Conservation (phyloP, 495 filamentous ascomycete species). For the Neurospora cerealis region DNA sequence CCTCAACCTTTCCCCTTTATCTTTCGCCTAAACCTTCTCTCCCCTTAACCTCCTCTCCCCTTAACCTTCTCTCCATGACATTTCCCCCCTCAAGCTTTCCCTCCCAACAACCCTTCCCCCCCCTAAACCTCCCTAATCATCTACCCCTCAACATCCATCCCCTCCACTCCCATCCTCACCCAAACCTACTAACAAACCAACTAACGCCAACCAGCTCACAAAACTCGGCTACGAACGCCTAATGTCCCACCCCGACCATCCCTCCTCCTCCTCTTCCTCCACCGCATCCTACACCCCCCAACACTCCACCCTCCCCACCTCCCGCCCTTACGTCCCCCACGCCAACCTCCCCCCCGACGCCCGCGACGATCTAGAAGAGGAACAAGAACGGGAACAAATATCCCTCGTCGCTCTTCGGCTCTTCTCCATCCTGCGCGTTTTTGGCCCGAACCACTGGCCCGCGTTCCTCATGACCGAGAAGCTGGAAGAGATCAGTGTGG, state of each 20-base stretch:
- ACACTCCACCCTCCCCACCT: neutral
- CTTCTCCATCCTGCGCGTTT: conserved; percentile 1
- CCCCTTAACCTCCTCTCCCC: neutral
- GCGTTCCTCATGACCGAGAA: neutral
- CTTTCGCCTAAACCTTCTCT: neutral
- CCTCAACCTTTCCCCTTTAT: no score
- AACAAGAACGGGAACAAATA: neutral
- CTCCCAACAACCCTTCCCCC: no score
- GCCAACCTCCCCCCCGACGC: neutral
- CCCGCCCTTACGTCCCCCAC: neutral
- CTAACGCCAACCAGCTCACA: conserved; percentile 1
- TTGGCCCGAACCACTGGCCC: conserved; percentile 9
- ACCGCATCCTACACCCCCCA: neutral
- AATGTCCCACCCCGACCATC: neutral
- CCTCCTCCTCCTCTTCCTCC: neutral
- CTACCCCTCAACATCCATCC: neutral
- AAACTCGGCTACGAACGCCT: conserved; percentile 10
- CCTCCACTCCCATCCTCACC: neutral
- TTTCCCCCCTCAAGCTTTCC: no score
- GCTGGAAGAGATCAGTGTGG: neutral
- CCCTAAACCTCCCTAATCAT: neutral
- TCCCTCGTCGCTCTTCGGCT: conserved; percentile 1
- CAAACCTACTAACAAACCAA: neutral
- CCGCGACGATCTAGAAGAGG: neutral
- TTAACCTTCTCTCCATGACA: no score